phyloP scores from a whole-genome alignment of 371 early-diverging fungal species.

The Coemansia sp. region DNA sequence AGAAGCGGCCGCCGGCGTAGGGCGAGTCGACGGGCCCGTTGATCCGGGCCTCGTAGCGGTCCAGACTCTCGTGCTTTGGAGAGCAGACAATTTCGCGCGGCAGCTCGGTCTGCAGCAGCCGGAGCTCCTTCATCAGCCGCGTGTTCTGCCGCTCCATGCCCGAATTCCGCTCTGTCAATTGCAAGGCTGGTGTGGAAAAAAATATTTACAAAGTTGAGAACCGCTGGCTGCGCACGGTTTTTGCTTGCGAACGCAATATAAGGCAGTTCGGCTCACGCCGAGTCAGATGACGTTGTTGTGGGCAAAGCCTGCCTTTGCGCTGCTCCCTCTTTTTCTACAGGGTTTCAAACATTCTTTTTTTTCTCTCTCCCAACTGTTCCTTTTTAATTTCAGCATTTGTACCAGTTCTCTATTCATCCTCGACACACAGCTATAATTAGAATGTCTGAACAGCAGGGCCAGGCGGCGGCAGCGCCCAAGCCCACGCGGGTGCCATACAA shows the following conservation, averaged over 20 bases:
- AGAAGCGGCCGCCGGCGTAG: constrained; percentile 46
- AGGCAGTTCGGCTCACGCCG: too few species aligned
- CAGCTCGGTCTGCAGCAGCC: constrained; percentile 39
- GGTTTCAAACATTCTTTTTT: neutral
- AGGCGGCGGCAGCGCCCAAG: constrained; percentile 10
- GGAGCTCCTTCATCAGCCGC: constrained; percentile 34
- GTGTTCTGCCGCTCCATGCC: constrained; percentile 14
- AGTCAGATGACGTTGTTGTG: constrained; percentile 6
- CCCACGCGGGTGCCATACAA: constrained; percentile 72
- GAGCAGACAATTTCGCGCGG: constrained; percentile 38
- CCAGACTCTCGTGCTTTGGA: constrained; percentile 33
- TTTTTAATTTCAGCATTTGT: constrained; percentile 13
- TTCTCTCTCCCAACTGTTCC: neutral
- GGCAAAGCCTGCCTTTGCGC: neutral
- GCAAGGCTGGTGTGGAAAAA: too few species aligned
- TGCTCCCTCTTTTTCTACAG: neutral
- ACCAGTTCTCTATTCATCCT: neutral
- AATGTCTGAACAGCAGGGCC: constrained; percentile 5
- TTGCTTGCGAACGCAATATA: too few species aligned
- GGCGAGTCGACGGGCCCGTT: constrained; percentile 50
- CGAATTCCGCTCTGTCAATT: too few species aligned
- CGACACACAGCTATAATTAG: neutral
- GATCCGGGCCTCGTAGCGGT: constrained; percentile 41
- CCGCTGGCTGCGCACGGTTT: too few species aligned
- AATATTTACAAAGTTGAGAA: too few species aligned